These are phyloP conservation scores for slime mould (Dictyostelium discoideum) DNA, from an alignment of 78 protist species.

Conservation along the genomic window DNA sequence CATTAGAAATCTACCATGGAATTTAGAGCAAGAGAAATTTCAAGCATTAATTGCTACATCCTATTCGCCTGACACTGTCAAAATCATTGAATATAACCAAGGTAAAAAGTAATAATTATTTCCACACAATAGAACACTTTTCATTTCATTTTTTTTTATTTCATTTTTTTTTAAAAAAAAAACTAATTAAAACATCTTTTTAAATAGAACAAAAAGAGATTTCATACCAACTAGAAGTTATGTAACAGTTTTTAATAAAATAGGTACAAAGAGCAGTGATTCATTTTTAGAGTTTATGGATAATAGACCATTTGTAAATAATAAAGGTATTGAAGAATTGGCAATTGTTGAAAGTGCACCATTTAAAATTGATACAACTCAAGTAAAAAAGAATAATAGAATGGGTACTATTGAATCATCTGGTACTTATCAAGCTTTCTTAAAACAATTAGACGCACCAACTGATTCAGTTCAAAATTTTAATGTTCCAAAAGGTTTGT, in stretches of 20 bases:
- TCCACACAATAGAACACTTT: not conserved
- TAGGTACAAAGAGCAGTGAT: slow-evolving; percentile 6
- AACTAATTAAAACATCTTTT: not conserved
- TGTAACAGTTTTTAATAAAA: slow-evolving; percentile 15
- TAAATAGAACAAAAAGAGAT: slow-evolving; percentile 1
- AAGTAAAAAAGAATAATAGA: not conserved
- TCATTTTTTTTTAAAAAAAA: not conserved
- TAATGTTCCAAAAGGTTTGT: not conserved
- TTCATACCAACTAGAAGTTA: slow-evolving; percentile 57
- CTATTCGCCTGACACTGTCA: slow-evolving; percentile 18
- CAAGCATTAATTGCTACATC: not conserved
- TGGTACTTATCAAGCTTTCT: slow-evolving; percentile 21
- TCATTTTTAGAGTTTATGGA: slow-evolving; percentile 68
- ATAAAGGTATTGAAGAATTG: slow-evolving; percentile 49
- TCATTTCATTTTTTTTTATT: not conserved
- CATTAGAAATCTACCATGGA: slow-evolving; percentile 62
- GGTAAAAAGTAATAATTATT: slow-evolving; percentile 17
- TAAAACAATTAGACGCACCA: slow-evolving; percentile 57
- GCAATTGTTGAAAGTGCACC: slow-evolving; percentile 30
- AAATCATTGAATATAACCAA: slow-evolving; percentile 54
- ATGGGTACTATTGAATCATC: slow-evolving; percentile 30
- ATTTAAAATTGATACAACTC: not conserved
- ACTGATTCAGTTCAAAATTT: slow-evolving; percentile 16
- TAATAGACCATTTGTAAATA: slow-evolving; percentile 49
- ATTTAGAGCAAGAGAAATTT: slow-evolving; percentile 46